These are phyloP conservation scores for Volvox carteri DNA, from an alignment of 163 green algal species.

Conservation along the genomic window DNA sequence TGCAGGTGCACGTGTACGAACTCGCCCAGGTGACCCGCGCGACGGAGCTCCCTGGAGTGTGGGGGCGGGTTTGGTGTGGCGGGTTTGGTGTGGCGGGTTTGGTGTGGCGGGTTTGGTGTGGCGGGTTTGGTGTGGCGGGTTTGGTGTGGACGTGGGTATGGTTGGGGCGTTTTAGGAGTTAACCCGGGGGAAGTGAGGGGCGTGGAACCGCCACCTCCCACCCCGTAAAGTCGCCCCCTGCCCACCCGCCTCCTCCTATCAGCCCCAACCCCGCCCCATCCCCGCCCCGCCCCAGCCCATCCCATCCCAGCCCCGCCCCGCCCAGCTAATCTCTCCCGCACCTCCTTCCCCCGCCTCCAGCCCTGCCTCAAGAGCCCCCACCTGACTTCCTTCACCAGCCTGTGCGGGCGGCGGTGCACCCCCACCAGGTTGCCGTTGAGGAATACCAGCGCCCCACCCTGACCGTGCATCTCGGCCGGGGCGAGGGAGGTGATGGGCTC, in stretches of 20 bases:
- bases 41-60: slow-evolving; percentile 84
- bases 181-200: too few relatives aligned
- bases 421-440: slow-evolving; percentile 97
- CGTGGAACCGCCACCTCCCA: too few relatives aligned
- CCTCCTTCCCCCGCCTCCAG: not conserved
- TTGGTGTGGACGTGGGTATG: too few relatives aligned
- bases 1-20: slow-evolving; percentile 93
- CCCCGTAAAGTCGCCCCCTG: not conserved
- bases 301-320: too few relatives aligned
- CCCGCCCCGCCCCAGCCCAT: too few relatives aligned
- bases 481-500: slow-evolving; percentile 82
- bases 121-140: too few relatives aligned
- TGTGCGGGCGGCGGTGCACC: slow-evolving; percentile 83
- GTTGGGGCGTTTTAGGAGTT: too few relatives aligned
- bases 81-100: too few relatives aligned
- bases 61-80: too few relatives aligned
- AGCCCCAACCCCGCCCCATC: too few relatives aligned
- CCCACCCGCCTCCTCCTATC: not conserved
- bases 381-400: slow-evolving; percentile 76
- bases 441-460: slow-evolving; percentile 85
- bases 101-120: too few relatives aligned
- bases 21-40: slow-evolving; percentile 85
- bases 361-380: not conserved
- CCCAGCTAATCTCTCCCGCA: too few relatives aligned
- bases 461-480: slow-evolving; percentile 70